Conservation (phyloP, 331 rosid species). For the Malus hybrid region DNA sequence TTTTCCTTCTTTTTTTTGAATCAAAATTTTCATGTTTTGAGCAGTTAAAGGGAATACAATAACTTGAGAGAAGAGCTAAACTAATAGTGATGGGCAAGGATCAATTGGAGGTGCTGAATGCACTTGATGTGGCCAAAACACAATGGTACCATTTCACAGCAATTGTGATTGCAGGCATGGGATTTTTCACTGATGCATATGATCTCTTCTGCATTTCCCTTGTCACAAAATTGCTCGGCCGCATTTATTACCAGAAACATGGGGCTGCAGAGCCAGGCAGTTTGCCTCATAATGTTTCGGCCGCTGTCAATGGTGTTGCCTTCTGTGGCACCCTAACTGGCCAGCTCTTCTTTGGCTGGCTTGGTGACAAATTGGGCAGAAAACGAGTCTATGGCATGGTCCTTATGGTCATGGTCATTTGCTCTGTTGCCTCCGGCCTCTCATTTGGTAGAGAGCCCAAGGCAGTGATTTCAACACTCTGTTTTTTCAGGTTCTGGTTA, state of each 20-base stretch:
- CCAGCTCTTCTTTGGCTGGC: slow-evolving; percentile 92
- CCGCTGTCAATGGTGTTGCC: slow-evolving; percentile 83
- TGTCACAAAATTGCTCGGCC: too few relatives aligned
- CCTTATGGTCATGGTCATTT: slow-evolving; percentile 74
- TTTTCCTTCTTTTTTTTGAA: background rate
- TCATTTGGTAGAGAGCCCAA: slow-evolving; percentile 51
- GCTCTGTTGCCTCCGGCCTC: slow-evolving; percentile 68
- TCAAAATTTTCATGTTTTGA: slow-evolving; percentile 2
- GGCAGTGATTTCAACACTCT: slow-evolving; percentile 53
- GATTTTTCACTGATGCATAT: slow-evolving; percentile 80
- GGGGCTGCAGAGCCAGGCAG: slow-evolving; percentile 42
- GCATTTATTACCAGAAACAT: background rate
- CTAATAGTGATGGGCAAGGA: slow-evolving; percentile 37
- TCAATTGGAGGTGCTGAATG: slow-evolving; percentile 50
- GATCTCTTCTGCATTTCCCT: slow-evolving; percentile 38
- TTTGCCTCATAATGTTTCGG: slow-evolving; percentile 53
- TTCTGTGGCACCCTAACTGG: slow-evolving; percentile 72
- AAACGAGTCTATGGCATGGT: slow-evolving; percentile 80
- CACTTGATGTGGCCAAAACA: slow-evolving; percentile 76
- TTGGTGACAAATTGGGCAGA: slow-evolving; percentile 81
- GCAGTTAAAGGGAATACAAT: background rate
- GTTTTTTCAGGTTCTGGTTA: slow-evolving; percentile 85
- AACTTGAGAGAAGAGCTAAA: background rate
- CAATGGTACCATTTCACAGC: slow-evolving; percentile 91
- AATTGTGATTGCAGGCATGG: slow-evolving; percentile 86